Evolutionary conservation across 768 basidiomycete genomes (phyloP).

Genomic region (Botryobasidium botryosum): DNA sequence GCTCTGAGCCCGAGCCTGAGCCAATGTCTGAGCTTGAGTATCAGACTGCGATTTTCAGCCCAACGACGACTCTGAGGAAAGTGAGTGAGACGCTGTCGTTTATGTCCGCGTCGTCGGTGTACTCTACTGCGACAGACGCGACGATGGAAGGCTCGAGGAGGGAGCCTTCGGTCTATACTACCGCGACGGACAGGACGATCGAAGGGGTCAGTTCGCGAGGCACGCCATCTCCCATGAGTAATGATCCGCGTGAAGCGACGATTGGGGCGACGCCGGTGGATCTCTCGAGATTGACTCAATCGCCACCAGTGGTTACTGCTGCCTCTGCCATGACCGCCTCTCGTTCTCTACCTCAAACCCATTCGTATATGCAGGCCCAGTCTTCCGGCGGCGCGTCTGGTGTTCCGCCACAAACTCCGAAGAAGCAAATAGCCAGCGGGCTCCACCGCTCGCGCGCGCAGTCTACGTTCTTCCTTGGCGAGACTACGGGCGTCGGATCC

Average conservation of each 20-base stretch:
- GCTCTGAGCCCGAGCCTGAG: conserved; percentile 12
- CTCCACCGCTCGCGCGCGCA: too few species aligned
- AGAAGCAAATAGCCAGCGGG: too few species aligned
- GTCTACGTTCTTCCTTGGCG: too few species aligned
- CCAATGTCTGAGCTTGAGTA: conserved; percentile 7
- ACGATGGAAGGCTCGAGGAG: background rate
- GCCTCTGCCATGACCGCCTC: too few species aligned
- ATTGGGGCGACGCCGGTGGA: conserved; percentile 14
- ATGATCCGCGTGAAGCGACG: conserved; percentile 10
- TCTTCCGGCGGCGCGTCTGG: too few species aligned
- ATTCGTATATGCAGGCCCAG: too few species aligned
- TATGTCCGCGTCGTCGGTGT: conserved; percentile 6
- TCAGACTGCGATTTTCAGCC: conserved; percentile 13
- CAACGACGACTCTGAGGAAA: too few species aligned
- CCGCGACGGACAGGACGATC: conserved; percentile 1
- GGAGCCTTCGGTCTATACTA: background rate
- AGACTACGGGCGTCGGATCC: too few species aligned
- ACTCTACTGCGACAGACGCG: conserved; percentile 6
- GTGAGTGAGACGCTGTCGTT: too few species aligned
- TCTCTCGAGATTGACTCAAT: conserved; percentile 12
- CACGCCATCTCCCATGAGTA: conserved; percentile 1
- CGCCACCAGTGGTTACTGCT: too few species aligned
- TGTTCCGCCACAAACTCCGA: too few species aligned
- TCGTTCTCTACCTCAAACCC: too few species aligned
- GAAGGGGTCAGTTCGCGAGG: conserved; percentile 1